Base-by-base conservation (phyloP, 257 asterid species). In the Sherardia arvensis region DNA sequence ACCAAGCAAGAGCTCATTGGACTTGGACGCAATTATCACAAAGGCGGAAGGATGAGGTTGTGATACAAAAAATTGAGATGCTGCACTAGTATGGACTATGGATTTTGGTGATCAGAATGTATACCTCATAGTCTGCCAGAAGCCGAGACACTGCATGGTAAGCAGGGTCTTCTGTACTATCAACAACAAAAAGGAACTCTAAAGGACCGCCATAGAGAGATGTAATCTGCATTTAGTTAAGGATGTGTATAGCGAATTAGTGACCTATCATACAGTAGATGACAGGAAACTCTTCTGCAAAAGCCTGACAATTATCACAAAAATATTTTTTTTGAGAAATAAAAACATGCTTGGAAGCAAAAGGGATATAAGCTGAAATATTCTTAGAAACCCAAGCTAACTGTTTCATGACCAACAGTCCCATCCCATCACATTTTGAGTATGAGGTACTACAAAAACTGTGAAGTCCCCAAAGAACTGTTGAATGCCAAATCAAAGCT, bases 181-280 rank as follows among this genome's bases (percentile, higher is more conserved):
- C 97, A 66, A 93, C 96, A 59, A 93, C 86, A 75, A 93, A 93
- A 64, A 90, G 85, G 77, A 90, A 93, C 71, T 93, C 95, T 79
- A 87, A 48, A 15, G 97, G 96, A 40, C 99, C 97, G 15, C 99
- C 99, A 74, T 90, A 90, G 70, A 93, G 80, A 76, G 94, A 87
- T 55, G 99, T 93, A 73, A 90, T 80, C 99, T 93, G 95, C 77
- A 75, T 61, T 15, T 65, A 76, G 74, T 66, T 67, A 21, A 60
- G 26, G 17, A 29, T 36, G 55, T 48, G 40, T 28, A 20, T 73
- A 60, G 53, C 61, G 76, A 40, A n/a, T 40, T 18, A 36, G 59
- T 34, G 65, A 66, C 47, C 27, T 67, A 54, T 12, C 63, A 55
- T 27, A 53, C 22, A 38, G 56, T 22, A 64, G 38, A 7, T 27